These are phyloP conservation scores for Canariomyces notabilis DNA, from an alignment of 2,329 filamentous ascomycete species.

Conservation along the genomic window DNA sequence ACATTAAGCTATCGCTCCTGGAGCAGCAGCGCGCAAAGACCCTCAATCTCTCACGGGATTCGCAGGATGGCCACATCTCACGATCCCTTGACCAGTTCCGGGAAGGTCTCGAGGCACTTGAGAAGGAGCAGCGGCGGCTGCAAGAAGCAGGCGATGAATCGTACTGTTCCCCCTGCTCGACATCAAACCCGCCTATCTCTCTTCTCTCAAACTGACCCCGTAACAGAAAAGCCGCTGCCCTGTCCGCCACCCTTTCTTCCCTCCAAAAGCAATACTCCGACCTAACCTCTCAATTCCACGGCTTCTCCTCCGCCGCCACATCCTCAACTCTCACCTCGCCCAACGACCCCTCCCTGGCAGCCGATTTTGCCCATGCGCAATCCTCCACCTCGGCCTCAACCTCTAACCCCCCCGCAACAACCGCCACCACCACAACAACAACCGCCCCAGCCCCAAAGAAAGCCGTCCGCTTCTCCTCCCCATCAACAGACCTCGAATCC, in stretches of 20 bases:
- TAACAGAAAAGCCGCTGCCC: constrained; percentile 41
- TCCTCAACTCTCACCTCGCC: constrained; percentile 51
- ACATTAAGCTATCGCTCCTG: constrained; percentile 91
- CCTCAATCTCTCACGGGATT: constrained; percentile 70
- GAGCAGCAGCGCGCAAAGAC: constrained; percentile 84
- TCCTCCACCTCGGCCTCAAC: constrained; percentile 37
- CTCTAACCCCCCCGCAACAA: constrained; percentile 29
- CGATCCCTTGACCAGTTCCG: constrained; percentile 82
- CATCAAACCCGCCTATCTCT: not conserved
- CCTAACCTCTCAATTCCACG: constrained; percentile 74
- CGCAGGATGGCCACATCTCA: constrained; percentile 84
- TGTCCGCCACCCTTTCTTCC: constrained; percentile 60
- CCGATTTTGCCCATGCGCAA: constrained; percentile 61
- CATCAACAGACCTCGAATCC: constrained; percentile 36
- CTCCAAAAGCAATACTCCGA: constrained; percentile 72
- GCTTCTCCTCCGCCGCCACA: constrained; percentile 49
- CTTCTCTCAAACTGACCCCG: constrained; percentile 20
- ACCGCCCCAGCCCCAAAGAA: constrained; percentile 39
- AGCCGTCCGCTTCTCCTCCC: constrained; percentile 79
- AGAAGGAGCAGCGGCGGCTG: constrained; percentile 58
- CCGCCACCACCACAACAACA: constrained; percentile 23
- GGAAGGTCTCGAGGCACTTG: constrained; percentile 68
- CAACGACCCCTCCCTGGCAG: constrained; percentile 58
- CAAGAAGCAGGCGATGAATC: constrained; percentile 59
- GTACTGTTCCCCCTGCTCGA: constrained; percentile 38